Evolutionary conservation across 192 early-diverging fungal genomes (phyloP).

Genomic region (Backusella luteola): DNA sequence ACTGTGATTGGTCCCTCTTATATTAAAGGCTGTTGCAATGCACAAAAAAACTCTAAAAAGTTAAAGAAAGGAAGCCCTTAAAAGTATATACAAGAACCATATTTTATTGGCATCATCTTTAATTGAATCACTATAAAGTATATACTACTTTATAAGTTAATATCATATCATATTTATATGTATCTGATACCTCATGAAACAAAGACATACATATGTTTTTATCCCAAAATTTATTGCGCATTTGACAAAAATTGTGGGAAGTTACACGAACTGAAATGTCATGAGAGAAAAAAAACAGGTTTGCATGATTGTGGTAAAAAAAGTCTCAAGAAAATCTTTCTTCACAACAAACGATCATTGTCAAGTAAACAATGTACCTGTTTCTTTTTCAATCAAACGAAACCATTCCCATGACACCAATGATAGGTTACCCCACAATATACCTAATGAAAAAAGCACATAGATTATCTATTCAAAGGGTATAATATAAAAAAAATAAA

Average conservation of each 20-base stretch:
- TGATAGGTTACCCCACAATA: not conserved
- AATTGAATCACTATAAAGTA: not conserved
- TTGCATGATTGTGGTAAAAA: not conserved
- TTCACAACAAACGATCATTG: not conserved
- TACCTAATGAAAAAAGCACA: not conserved
- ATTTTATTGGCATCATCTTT: not conserved
- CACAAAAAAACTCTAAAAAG: not conserved
- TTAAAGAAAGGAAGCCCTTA: not conserved
- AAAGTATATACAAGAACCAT: not conserved
- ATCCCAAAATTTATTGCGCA: not conserved
- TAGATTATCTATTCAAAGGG: not conserved
- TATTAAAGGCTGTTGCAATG: not conserved
- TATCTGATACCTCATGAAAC: not conserved
- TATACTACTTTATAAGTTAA: not conserved
- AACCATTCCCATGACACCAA: not conserved
- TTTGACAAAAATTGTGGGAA: not conserved
- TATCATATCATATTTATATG: not conserved
- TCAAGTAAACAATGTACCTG: not conserved
- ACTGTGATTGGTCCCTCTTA: not conserved
- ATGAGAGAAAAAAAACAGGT: slow-evolving; percentile 4
- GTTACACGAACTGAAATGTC: not conserved
- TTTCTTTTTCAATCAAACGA: not conserved
- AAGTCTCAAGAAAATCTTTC: not conserved
- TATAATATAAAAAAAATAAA: not conserved
- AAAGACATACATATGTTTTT: not conserved